Evolutionary conservation across 2,329 filamentous ascomycete species (phyloP), one percentile per base, ranked within the genome.

Genomic region (Fusarium sp.): DNA sequence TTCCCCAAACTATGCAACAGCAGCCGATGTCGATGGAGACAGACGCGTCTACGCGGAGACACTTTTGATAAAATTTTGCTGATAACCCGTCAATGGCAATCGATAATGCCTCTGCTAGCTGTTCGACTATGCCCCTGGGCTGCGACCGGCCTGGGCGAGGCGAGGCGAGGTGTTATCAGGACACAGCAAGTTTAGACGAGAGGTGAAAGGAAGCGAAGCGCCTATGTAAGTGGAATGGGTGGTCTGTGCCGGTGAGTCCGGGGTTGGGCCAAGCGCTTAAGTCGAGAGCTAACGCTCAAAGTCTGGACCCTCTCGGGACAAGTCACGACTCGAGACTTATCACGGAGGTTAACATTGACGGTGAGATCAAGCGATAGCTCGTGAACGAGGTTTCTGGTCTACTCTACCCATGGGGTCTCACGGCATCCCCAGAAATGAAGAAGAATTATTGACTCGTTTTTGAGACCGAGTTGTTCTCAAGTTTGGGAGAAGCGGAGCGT

Each of bases 161-260:
- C 15, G 30, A 14, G 41, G 53, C 45, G 32, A 17, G 59, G 46
- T 13, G 17, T 25, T 43, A 40, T 59, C n/a, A 14, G 43, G 20
- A 33, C 32, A 25, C 44, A 65, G 60, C 46, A 64, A 44, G 46
- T 64, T 65, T 64, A 59, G 45, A 41, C 61, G 61, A 64, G 60
- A 58, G 23, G 44, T 49, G 37, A 41, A 40, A 15, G 43, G n/a
- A 33, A 25, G 23, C 27, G 50, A 15, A 25, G 41, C 51, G 10
- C 41, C 41, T 37, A 37, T 53, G 33, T 54, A 47, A 40, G 15
- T 65, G 27, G 27, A 30, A 30, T 30, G 27, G 27, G 27, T 30
- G 46, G 60, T 59, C 61, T 47, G 60, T 59, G 60, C 52, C 46
- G 59, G 60, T 22, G 35, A 51, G 52, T 65, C 61, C 61, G 60